phyloP scores from a whole-genome alignment of 805 yeast species.

The Alloascoidea africana region DNA sequence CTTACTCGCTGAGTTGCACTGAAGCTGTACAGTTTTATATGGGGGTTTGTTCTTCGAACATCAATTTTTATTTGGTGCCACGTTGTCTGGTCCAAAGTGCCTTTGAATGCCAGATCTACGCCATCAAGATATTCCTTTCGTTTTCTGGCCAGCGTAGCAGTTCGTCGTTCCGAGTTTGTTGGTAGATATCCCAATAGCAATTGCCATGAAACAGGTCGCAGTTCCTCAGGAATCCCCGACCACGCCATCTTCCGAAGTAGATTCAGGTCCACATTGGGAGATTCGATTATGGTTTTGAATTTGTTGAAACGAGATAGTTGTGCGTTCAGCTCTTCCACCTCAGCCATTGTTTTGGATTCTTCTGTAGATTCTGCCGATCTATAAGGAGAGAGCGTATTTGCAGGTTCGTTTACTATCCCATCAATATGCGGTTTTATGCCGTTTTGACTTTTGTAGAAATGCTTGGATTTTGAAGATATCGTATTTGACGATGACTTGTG shows the following conservation, averaged over 20 bases:
- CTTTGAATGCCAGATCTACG: conserved; percentile 43
- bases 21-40: conserved; percentile 53
- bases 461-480: conserved; percentile 5
- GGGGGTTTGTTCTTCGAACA: conserved; percentile 88
- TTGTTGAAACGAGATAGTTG: conserved; percentile 45
- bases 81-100: conserved; percentile 55
- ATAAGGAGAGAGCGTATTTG: conserved; percentile 13
- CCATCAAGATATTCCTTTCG: conserved; percentile 79
- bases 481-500: conserved; percentile 10
- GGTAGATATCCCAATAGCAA: conserved; percentile 82
- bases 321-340: conserved; percentile 41
- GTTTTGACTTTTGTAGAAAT: conserved; percentile 10
- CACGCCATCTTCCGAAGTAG: conserved; percentile 73
- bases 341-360: conserved; percentile 23
- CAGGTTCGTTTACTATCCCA: conserved; percentile 24
- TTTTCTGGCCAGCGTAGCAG: conserved; percentile 54
- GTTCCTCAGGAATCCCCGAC: conserved; percentile 81
- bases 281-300: conserved; percentile 47
- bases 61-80: conserved; percentile 96
- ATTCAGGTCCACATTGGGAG: conserved; percentile 41
- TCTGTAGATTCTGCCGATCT: conserved; percentile 9
- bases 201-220: conserved; percentile 84
- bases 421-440: conserved; percentile 17
- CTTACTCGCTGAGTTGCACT: conserved; percentile 59
- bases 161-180: conserved; percentile 64